Evolutionary conservation across 768 basidiomycete species (phyloP).

Genomic region (Sarcomyxa edulis): DNA sequence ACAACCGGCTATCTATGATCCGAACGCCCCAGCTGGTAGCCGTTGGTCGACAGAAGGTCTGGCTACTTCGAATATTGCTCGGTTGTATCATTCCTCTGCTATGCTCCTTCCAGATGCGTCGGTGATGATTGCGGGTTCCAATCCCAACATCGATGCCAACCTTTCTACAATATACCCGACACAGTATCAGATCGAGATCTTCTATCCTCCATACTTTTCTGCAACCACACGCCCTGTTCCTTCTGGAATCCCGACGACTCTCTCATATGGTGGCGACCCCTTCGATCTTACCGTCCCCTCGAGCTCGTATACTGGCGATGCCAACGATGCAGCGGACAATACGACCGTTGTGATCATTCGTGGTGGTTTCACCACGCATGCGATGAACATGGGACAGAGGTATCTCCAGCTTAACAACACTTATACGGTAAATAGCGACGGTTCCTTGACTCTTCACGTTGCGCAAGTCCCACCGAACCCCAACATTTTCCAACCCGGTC

Average conservation of each 20-base stretch:
- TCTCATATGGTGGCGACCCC: conserved; percentile 78
- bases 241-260: conserved; percentile 60
- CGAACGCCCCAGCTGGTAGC: conserved; percentile 51
- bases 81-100: conserved; percentile 81
- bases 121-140: conserved; percentile 86
- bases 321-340: conserved; percentile 68
- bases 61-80: conserved; percentile 47
- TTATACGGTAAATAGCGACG: conserved; percentile 70
- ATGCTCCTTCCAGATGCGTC: conserved; percentile 78
- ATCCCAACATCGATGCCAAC: conserved; percentile 87
- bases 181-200: conserved; percentile 78
- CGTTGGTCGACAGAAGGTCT: conserved; percentile 63
- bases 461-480: conserved; percentile 81
- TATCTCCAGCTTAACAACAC: conserved; percentile 68
- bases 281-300: conserved; percentile 75
- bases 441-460: conserved; percentile 73
- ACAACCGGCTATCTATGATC: conserved; percentile 69
- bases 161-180: conserved; percentile 61
- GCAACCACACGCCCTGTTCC: conserved; percentile 64
- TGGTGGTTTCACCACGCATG: conserved; percentile 79
- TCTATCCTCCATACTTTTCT: conserved; percentile 89
- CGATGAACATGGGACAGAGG: conserved; percentile 87
- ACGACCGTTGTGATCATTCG: conserved; percentile 75
- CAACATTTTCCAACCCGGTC: conserved; percentile 81
- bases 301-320: conserved; percentile 58